Evolutionary conservation across 1,139 yeast genomes (phyloP), one percentile per base, ranked within the genome.

Genomic region (Magnusiomyces clavatus): DNA sequence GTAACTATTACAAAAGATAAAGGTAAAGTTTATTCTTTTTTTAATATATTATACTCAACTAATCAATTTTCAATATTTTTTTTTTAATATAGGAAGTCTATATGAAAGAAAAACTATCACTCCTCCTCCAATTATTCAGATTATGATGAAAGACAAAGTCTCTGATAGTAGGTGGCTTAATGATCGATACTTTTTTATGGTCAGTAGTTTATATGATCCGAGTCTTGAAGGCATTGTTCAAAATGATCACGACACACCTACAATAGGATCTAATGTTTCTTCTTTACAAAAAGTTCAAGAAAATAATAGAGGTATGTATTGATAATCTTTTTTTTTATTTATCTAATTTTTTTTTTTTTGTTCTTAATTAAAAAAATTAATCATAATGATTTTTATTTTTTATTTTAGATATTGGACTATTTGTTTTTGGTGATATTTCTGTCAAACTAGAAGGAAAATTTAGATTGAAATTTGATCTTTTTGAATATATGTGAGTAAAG

Each of bases 91-190:
- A 49, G 53, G 46, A 43, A 55, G 55, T 35, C 47, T 58, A 11
- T 52, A 56, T 17, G 61, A 58, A 46, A 54, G 61, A 29, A 58
- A 58, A 45, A 51, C 58, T 24, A 54, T 58, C 42, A 59, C 58
- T 48, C 61, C 60, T 13, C 61, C 61, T 37, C 61, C 61, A 3
- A 55, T 58, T 31, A 52, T 58, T 43, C 60, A 58, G 50, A 55
- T 58, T 16, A 44, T 53, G n/a, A 48, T 58, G 19, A 54, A 57
- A 42, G 58, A 56, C 50, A 48, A 49, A 40, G 59, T 56, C 44
- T 48, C 51, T 10, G 45, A 49, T 46, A 49, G 52, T 35, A 55
- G 52, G 46, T 58, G 60, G 60, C 55, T 58, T 20, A 57, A 53
- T 38, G 52, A 52, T 35, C 57, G 58, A 34, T 58, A 56, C 43